Evolutionary conservation across 306 rosid species (phyloP).

Genomic region (Psophocarpus tetragonolobus): DNA sequence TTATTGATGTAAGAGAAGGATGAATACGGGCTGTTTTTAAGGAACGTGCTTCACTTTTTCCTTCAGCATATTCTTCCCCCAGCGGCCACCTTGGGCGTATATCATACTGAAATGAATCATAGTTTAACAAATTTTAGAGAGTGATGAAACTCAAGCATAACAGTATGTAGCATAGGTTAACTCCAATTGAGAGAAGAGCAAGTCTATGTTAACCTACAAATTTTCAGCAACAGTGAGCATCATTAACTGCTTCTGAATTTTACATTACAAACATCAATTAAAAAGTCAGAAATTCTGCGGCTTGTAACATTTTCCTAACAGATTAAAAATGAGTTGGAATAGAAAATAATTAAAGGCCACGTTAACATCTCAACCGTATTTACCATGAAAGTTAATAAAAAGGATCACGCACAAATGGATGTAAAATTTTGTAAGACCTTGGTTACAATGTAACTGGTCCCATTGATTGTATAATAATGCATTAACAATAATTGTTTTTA

Average conservation of each 20-base stretch:
- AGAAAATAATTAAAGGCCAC: not conserved
- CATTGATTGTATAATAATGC: not conserved
- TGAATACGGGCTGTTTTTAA: conserved; percentile 78
- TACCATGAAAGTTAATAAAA: not conserved
- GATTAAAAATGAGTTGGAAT: not conserved
- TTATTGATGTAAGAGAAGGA: conserved; percentile 85
- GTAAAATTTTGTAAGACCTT: not conserved
- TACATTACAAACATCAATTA: not conserved
- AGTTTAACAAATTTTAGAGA: not conserved
- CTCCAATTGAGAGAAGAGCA: not conserved
- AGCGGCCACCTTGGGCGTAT: conserved; percentile 95
- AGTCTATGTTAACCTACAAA: conserved; percentile 8
- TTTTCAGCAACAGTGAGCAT: not conserved
- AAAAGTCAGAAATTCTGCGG: not conserved
- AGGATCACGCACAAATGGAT: not conserved
- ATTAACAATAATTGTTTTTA: not conserved
- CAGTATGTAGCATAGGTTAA: not conserved
- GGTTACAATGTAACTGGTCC: conserved; percentile 8
- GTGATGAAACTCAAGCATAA: not conserved
- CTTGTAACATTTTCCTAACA: not conserved
- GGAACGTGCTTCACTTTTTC: conserved; percentile 85
- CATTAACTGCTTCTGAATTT: not conserved
- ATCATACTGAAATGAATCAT: conserved; percentile 57
- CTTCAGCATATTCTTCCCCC: conserved; percentile 85
- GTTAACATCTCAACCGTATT: not conserved